These are phyloP conservation scores for Trichocladium antarcticum DNA, from an alignment of 495 filamentous ascomycete genomes.

Conservation along the genomic window DNA sequence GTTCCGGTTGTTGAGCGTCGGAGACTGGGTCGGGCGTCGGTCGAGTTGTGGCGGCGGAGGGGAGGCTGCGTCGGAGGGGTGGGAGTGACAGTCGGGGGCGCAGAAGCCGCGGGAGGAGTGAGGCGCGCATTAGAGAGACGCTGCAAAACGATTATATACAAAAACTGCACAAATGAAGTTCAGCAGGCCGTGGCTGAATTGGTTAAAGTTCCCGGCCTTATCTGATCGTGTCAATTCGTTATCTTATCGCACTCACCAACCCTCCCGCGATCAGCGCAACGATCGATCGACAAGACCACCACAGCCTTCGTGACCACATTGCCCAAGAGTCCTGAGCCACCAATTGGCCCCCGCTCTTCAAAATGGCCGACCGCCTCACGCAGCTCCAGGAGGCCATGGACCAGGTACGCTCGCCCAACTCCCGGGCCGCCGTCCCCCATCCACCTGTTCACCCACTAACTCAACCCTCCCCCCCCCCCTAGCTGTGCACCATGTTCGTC, in stretches of 20 bases:
- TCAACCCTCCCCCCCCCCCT: conserved; percentile 3
- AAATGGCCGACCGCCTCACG: conserved; percentile 83
- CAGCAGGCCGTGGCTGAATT: too few species aligned
- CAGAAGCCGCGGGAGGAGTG: not conserved
- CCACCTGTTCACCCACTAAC: not conserved
- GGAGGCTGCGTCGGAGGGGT: not conserved
- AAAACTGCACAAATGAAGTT: too few species aligned
- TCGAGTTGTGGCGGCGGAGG: not conserved
- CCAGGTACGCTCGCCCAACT: conserved; percentile 44
- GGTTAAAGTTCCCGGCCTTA: not conserved
- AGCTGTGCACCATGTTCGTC: conserved; percentile 88
- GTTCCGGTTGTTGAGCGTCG: not conserved
- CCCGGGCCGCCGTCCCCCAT: not conserved
- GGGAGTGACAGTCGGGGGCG: not conserved
- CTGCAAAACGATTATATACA: not conserved
- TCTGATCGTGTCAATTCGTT: not conserved
- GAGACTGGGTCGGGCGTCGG: not conserved
- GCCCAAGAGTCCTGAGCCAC: too few species aligned
- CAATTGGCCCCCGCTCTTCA: conserved; percentile 6
- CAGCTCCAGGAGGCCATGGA: conserved; percentile 93
- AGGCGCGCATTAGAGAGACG: not conserved
- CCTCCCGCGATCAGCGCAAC: too few species aligned
- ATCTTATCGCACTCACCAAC: not conserved
- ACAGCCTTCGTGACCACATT: too few species aligned
- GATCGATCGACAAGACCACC: not conserved